Conservation (phyloP, 352 stramenopile species). For the Globisporangium barbulae region DNA sequence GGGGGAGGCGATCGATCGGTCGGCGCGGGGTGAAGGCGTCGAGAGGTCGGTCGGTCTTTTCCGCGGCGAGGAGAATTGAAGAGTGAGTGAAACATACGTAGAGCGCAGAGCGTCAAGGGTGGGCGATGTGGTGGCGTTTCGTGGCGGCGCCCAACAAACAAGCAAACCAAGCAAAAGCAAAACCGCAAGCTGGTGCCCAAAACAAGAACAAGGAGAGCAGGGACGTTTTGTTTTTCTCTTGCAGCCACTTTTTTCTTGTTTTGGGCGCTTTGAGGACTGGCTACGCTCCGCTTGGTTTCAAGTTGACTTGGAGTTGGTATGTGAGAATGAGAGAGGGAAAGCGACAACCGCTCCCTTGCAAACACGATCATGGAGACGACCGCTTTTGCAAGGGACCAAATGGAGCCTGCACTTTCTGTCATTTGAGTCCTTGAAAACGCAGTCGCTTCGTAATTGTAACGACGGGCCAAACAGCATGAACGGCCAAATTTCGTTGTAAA, state of each 20-base stretch:
- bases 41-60: slow-evolving; percentile 9
- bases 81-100: slow-evolving; percentile 9
- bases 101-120: too few species aligned
- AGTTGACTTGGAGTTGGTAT: neutral
- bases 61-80: slow-evolving; percentile 10
- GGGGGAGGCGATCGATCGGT: neutral
- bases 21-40: neutral
- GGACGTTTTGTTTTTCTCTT: neutral
- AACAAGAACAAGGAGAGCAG: neutral
- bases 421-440: too few species aligned
- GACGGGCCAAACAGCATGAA: too few species aligned
- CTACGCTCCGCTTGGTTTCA: too few species aligned
- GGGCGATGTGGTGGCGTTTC: neutral
- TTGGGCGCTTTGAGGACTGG: neutral
- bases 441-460: too few species aligned
- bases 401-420: too few species aligned
- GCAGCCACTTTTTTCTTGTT: neutral
- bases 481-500: too few species aligned
- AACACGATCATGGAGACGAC: too few species aligned
- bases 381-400: too few species aligned
- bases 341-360: too few species aligned
- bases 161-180: neutral
- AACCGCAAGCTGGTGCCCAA: neutral
- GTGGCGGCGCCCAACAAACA: neutral
- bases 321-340: too few species aligned